These are phyloP conservation scores for Ascochyta pisi DNA, from an alignment of 2,329 filamentous ascomycete genomes.

Conservation along the genomic window DNA sequence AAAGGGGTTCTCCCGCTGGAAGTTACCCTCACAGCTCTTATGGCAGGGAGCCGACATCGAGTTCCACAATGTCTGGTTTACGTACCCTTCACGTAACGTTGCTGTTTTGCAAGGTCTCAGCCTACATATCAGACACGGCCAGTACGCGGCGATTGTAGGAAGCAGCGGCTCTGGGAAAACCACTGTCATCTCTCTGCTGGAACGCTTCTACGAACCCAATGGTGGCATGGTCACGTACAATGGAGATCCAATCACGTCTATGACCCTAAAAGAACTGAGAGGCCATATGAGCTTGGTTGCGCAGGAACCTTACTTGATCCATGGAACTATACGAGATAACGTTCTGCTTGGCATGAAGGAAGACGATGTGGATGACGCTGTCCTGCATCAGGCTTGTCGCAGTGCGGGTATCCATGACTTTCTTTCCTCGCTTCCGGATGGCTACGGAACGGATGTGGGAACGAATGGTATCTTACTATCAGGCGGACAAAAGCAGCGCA, in stretches of 20 bases:
- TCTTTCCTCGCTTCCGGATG: slow-evolving; percentile 37
- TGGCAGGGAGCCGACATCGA: slow-evolving; percentile 62
- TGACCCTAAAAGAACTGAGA: slow-evolving; percentile 57
- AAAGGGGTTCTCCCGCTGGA: slow-evolving; percentile 15
- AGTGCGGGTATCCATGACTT: slow-evolving; percentile 42
- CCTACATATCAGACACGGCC: slow-evolving; percentile 59
- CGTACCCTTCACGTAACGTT: slow-evolving; percentile 90
- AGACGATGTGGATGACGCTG: slow-evolving; percentile 54
- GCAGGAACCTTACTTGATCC: slow-evolving; percentile 55
- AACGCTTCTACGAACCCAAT: slow-evolving; percentile 90
- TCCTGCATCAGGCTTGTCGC: slow-evolving; percentile 60
- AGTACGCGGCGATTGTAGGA: slow-evolving; percentile 61
- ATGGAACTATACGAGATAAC: slow-evolving; percentile 56
- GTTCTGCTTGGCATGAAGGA: slow-evolving; percentile 53
- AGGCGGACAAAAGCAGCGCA: slow-evolving; percentile 78
- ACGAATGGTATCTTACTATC: slow-evolving; percentile 65
- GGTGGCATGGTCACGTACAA: slow-evolving; percentile 69
- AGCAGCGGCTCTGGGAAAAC: slow-evolving; percentile 87
- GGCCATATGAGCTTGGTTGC: slow-evolving; percentile 71
- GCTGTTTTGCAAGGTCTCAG: slow-evolving; percentile 71
- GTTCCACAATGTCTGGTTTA: slow-evolving; percentile 81
- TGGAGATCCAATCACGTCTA: slow-evolving; percentile 66
- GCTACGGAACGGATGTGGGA: slow-evolving; percentile 37
- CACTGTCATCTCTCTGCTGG: slow-evolving; percentile 88
- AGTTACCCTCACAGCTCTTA: slow-evolving; percentile 10